Evolutionary conservation across 208 protist species (phyloP), one percentile per base, ranked within the genome.

Genomic region (Blechomonas ayalai): DNA sequence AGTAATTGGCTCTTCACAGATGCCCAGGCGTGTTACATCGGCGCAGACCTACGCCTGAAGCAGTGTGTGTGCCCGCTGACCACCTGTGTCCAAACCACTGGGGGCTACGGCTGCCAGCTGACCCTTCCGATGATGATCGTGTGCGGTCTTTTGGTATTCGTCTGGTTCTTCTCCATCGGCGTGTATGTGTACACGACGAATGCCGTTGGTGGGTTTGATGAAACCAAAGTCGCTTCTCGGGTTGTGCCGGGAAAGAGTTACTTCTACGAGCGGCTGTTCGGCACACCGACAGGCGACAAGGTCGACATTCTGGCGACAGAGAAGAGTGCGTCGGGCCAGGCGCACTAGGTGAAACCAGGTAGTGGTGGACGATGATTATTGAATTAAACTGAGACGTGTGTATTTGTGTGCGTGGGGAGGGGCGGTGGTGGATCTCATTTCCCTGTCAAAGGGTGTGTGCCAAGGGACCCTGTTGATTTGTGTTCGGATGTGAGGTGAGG

Each of bases 191-290:
- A 86, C 56, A 37, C 86, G 5, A 68, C 59, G 32, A 73, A 83
- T 28, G 37, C 58, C 20, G 57, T 83, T 36, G 48, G 34, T 0
- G 56, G 69, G 9, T 45, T 79, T 29, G 72, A 88, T 63, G n/a
- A 49, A 73, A 22, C 41, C 53, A 1, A 57, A 52, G 2, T 31
- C 50, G 20, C 60, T 80, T 29, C 59, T 36, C 15, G 48, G 29
- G 34, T 44, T 4, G 50, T 63, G 18, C 43, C 67, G 1, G 54
- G 62, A 33, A 47, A 55, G 10, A 63, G 82, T 38, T 92, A 85
- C 51, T 92, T 82, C 50, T 83, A 74, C 50, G 45, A 87, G 27
- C 82, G 82, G 43, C 48, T 92, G 12, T 92, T 92, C 50, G 83
- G 81, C 27, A 52, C 31, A n/a, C n/a, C n/a, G n/a, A n/a, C n/a